Percentiles rank a stretch among this genome's conserved stretches.
Conservation (phyloP, 257 asterid genomes). For the Nicotiana benthamiana region DNA sequence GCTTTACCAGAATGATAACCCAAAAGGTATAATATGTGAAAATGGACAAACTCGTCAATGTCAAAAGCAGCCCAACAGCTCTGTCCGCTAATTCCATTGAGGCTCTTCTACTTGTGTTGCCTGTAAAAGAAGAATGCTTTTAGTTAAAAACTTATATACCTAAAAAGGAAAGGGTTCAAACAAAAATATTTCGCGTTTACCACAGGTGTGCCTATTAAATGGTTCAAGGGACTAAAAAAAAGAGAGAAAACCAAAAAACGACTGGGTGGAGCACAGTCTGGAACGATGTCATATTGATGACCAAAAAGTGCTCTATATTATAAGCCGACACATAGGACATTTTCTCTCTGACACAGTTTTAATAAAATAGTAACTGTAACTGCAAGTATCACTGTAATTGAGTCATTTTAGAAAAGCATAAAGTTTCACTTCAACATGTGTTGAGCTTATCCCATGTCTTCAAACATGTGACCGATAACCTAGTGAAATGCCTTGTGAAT, state of each 20-base stretch:
- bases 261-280: background rate
- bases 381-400: background rate
- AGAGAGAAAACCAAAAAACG: background rate
- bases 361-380: background rate
- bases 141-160: background rate
- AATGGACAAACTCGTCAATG: constrained; percentile 63
- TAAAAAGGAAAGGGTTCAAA: background rate
- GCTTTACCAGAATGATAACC: constrained; percentile 80
- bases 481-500: background rate
- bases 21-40: constrained; percentile 90
- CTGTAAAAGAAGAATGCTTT: background rate
- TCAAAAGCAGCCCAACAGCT: constrained; percentile 65
- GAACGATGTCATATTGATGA: background rate
- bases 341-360: background rate
- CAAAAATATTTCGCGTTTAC: background rate
- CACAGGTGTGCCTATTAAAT: background rate
- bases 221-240: background rate
- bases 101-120: background rate
- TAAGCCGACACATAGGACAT: background rate
- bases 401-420: background rate
- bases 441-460: background rate
- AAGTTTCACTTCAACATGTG: background rate
- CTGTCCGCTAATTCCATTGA: constrained; percentile 73
- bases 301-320: background rate
- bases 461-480: background rate